Conservation (phyloP, 768 basidiomycete genomes). For the Inosperma sp. region DNA sequence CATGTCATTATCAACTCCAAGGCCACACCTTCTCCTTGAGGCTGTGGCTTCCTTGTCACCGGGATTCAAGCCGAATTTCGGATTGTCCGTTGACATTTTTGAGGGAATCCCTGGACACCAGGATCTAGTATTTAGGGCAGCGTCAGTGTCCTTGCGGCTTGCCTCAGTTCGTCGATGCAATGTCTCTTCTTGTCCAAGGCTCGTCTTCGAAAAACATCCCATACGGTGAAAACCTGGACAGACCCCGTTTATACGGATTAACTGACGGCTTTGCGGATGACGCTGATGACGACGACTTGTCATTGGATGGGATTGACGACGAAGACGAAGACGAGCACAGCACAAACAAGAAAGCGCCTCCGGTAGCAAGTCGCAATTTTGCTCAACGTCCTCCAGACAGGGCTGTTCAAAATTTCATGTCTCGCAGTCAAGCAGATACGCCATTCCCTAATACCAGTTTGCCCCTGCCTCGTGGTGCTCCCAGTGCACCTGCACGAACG, state of each 20-base stretch:
- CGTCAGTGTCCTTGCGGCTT: neutral
- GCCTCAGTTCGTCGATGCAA: neutral
- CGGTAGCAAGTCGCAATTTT: too few relatives aligned
- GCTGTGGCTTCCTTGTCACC: conserved; percentile 1
- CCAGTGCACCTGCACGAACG: too few relatives aligned
- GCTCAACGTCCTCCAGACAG: too few relatives aligned
- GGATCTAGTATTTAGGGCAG: neutral
- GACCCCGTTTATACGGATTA: neutral
- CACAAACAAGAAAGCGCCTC: too few relatives aligned
- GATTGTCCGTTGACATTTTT: conserved; percentile 6
- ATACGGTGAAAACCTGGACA: conserved; percentile 3
- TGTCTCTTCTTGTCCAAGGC: conserved; percentile 8
- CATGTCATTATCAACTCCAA: too few relatives aligned
- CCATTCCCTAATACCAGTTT: too few relatives aligned
- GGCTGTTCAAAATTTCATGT: too few relatives aligned
- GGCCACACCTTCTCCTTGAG: neutral
- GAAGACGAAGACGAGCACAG: neutral
- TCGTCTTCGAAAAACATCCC: neutral
- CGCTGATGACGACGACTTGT: conserved; percentile 10
- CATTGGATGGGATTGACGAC: conserved; percentile 11
- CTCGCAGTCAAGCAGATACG: too few relatives aligned
- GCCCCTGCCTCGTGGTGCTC: too few relatives aligned
- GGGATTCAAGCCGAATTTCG: neutral
- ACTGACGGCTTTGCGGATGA: conserved; percentile 9
- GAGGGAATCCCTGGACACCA: neutral